phyloP scores from a whole-genome alignment of 2,329 filamentous ascomycete genomes.

The Hypoxylon sp. region DNA sequence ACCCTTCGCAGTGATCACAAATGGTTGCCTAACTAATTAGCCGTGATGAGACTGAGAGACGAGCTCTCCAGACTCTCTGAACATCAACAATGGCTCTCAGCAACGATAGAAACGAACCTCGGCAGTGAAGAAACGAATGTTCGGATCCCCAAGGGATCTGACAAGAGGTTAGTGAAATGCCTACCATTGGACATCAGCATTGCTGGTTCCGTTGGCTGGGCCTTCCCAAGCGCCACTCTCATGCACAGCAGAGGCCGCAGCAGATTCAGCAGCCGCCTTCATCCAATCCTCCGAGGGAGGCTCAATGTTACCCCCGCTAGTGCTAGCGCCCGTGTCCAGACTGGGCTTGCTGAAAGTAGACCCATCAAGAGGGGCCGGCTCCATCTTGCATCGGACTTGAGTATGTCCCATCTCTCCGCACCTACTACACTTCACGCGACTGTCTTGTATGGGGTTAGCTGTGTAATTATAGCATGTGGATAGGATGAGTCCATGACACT shows the following conservation, averaged over 20 bases:
- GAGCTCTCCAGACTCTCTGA: conserved; percentile 21
- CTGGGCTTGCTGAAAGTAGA: conserved; percentile 16
- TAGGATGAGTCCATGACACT: conserved; percentile 44
- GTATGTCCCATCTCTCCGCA: conserved; percentile 66
- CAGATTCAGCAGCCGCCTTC: background rate
- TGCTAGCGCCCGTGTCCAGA: conserved; percentile 17
- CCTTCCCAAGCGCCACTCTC: conserved; percentile 16
- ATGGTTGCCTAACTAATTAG: background rate
- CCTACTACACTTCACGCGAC: conserved; percentile 71
- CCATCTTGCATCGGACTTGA: conserved; percentile 57
- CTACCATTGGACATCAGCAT: conserved; percentile 1
- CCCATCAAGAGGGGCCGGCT: conserved; percentile 35
- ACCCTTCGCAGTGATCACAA: background rate
- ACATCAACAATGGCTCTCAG: conserved; percentile 20
- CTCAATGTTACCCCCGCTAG: conserved; percentile 21
- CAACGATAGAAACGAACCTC: conserved; percentile 6
- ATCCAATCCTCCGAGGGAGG: conserved; percentile 10
- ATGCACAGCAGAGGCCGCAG: background rate
- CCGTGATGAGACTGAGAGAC: conserved; percentile 35
- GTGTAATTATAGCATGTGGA: conserved; percentile 4
- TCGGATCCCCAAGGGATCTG: background rate
- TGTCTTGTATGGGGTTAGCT: conserved; percentile 55
- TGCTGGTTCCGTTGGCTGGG: background rate
- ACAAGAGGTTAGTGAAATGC: background rate
- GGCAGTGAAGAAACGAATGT: background rate